phyloP scores from a whole-genome alignment of 1,284 basidiomycete species.

The Leccinum olivaceoglutinosum region DNA sequence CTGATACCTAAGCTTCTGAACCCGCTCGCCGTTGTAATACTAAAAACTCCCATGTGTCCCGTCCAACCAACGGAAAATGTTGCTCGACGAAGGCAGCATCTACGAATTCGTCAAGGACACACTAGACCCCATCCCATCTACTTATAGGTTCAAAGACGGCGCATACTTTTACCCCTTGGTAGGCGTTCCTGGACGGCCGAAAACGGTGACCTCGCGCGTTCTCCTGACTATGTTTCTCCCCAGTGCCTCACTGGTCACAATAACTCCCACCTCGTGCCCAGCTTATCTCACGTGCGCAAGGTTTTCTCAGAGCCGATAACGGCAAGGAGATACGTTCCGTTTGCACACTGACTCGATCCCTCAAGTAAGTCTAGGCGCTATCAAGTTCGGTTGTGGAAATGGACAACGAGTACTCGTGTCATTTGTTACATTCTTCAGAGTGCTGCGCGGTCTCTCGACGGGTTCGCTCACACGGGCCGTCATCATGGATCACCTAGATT shows the following conservation, averaged over 20 bases:
- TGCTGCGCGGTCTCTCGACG: constrained; percentile 50
- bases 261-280: constrained; percentile 63
- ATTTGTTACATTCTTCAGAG: constrained; percentile 32
- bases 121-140: constrained; percentile 57
- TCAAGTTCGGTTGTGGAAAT: neutral
- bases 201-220: neutral
- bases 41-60: constrained; percentile 69
- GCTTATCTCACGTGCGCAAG: constrained; percentile 67
- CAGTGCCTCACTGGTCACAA: constrained; percentile 62
- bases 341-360: constrained; percentile 75
- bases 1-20: constrained; percentile 67
- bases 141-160: constrained; percentile 47
- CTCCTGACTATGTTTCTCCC: constrained; percentile 1
- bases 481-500: constrained; percentile 81
- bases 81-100: constrained; percentile 60
- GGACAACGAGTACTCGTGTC: neutral
- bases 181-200: constrained; percentile 26
- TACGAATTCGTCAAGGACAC: constrained; percentile 60
- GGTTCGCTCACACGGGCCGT: constrained; percentile 60
- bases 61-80: constrained; percentile 67
- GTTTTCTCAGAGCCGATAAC: constrained; percentile 54
- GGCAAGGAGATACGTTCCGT: constrained; percentile 56
- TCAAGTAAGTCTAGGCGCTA: constrained; percentile 47
- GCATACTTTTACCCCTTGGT: constrained; percentile 70
- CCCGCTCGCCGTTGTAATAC: constrained; percentile 55